phyloP scores from a whole-genome alignment of 139 green algal genomes.

The Asterochloris erici region DNA sequence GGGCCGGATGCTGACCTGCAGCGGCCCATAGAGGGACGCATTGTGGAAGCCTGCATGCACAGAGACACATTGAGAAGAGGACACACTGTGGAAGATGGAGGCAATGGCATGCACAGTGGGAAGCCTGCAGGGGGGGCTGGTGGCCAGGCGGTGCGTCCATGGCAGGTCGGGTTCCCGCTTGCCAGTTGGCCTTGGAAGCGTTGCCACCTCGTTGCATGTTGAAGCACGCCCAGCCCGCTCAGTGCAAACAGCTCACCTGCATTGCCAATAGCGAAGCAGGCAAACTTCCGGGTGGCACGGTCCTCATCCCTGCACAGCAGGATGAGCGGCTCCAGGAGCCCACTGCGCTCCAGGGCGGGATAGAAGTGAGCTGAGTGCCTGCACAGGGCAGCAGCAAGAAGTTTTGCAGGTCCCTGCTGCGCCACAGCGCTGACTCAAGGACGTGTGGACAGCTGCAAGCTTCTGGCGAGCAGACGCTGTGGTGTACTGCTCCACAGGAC shows the following conservation, averaged over 20 bases:
- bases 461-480: too few species aligned
- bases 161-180: not conserved
- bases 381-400: not conserved
- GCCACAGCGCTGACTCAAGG: too few species aligned
- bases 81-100: not conserved
- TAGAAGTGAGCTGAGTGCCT: slow-evolving; percentile 69
- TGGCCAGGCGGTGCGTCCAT: not conserved
- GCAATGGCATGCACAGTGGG: not conserved
- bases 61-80: not conserved
- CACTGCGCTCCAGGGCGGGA: slow-evolving; percentile 47
- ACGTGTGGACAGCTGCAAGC: too few species aligned
- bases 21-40: slow-evolving; percentile 70
- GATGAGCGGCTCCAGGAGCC: slow-evolving; percentile 76
- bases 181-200: too few species aligned
- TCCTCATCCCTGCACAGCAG: slow-evolving; percentile 81
- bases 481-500: too few species aligned
- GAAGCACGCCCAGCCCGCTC: too few species aligned
- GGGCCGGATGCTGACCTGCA: slow-evolving; percentile 63
- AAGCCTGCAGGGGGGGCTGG: not conserved
- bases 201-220: too few species aligned
- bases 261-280: slow-evolving; percentile 96
- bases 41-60: slow-evolving; percentile 80
- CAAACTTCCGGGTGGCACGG: slow-evolving; percentile 89
- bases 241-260: slow-evolving; percentile 37
- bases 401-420: too few species aligned